These are phyloP conservation scores for Coccomyxa subellipsoidea DNA, from an alignment of 163 green algal species.

Conservation along the genomic window DNA sequence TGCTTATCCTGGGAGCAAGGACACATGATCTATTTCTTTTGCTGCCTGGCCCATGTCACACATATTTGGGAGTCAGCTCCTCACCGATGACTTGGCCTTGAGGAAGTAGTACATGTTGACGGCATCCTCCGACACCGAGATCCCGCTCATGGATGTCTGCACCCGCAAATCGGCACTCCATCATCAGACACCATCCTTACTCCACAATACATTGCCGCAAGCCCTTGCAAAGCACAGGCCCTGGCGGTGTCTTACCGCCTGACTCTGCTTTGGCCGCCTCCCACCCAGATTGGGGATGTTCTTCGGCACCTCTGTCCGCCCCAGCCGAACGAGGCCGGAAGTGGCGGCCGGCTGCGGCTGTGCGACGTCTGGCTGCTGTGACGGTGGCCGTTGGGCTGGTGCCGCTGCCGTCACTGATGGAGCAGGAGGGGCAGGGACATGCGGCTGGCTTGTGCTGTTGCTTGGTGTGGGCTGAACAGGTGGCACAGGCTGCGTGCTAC, in stretches of 20 bases:
- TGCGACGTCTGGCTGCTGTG: not conserved
- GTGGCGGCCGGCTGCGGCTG: not conserved
- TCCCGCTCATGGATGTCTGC: conserved; percentile 90
- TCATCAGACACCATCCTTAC: not conserved
- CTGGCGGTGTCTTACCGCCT: not conserved
- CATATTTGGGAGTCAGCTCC: no score
- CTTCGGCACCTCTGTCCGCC: conserved; percentile 27
- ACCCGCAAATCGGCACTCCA: not conserved
- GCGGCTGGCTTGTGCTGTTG: not conserved
- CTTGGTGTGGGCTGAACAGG: not conserved
- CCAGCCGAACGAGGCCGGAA: not conserved
- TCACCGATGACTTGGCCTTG: conserved; percentile 69
- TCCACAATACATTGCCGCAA: not conserved
- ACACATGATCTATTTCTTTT: not conserved
- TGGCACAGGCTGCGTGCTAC: not conserved
- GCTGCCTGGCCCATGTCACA: no score
- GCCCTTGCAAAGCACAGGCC: not conserved
- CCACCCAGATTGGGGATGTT: conserved; percentile 59
- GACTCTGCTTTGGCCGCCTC: conserved; percentile 12
- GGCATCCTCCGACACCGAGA: conserved; percentile 71
- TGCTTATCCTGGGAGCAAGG: not conserved
- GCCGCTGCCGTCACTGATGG: conserved; percentile 8
- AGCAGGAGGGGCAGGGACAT: not conserved
- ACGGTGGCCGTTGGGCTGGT: not conserved
- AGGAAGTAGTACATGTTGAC: conserved; percentile 88